Conservation (phyloP, 371 early-diverging fungal genomes). For the Blakeslea trispora region DNA sequence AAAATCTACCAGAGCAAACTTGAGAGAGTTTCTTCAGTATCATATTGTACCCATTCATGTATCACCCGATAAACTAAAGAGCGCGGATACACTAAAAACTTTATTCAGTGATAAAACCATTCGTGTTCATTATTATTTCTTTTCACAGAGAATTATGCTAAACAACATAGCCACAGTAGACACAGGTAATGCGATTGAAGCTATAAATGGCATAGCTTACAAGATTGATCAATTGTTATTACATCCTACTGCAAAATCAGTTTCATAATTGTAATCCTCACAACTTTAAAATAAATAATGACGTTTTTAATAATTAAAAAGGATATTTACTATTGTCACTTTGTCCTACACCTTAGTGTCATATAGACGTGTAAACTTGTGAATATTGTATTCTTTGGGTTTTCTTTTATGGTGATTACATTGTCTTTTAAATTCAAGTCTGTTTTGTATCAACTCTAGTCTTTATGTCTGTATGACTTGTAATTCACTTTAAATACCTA, state of each 20-base stretch:
- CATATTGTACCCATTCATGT: constrained; percentile 37
- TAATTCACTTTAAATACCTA: no score
- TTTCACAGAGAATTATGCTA: constrained; percentile 24
- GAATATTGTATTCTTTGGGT: no score
- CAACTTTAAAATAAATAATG: neutral
- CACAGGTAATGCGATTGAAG: constrained; percentile 31
- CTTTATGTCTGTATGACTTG: no score
- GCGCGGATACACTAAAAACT: constrained; percentile 26
- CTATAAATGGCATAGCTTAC: constrained; percentile 50
- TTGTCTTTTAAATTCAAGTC: no score
- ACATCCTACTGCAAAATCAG: constrained; percentile 21
- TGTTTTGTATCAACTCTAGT: no score
- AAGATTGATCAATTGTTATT: constrained; percentile 40
- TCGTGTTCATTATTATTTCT: constrained; percentile 33
- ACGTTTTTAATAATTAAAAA: no score
- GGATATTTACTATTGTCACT: no score
- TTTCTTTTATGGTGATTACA: no score
- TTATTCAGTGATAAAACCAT: constrained; percentile 25
- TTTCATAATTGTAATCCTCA: no score
- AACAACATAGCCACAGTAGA: constrained; percentile 37
- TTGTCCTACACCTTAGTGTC: no score
- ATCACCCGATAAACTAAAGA: constrained; percentile 18
- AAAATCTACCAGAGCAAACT: constrained; percentile 16
- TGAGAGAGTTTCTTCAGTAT: constrained; percentile 35
- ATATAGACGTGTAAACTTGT: no score